phyloP scores from a whole-genome alignment of 2,329 filamentous ascomycete species.

The Penicillium sp. region DNA sequence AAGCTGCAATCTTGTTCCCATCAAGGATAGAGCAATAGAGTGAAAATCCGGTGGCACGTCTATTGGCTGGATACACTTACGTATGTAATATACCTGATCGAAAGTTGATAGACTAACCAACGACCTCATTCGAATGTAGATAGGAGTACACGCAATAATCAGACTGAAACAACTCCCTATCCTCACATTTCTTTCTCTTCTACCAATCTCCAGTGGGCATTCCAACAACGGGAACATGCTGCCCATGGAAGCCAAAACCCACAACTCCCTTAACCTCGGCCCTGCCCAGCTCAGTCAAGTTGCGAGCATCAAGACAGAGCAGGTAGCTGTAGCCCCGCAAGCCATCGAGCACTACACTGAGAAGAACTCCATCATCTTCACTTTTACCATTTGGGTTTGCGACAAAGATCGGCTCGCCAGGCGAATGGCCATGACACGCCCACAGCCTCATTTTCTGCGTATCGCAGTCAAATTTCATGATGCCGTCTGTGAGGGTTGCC shows the following conservation, averaged over 20 bases:
- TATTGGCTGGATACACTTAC: no score
- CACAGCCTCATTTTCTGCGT: constrained; percentile 44
- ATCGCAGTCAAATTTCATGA: constrained; percentile 53
- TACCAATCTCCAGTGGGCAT: constrained; percentile 30
- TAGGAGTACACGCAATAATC: neutral
- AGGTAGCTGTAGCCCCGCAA: constrained; percentile 51
- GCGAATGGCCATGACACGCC: constrained; percentile 50
- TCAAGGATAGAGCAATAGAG: no score
- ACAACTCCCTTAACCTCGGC: constrained; percentile 51
- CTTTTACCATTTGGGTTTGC: constrained; percentile 23
- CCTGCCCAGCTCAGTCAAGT: constrained; percentile 50
- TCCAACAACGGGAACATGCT: constrained; percentile 33
- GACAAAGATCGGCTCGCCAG: constrained; percentile 56
- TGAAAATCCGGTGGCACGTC: no score
- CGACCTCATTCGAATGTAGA: no score
- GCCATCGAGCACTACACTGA: constrained; percentile 56
- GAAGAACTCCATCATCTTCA: constrained; percentile 55
- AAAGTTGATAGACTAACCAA: no score
- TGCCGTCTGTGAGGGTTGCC: constrained; percentile 51
- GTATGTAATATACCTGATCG: no score
- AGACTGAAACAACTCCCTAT: neutral
- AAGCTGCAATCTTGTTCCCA: no score
- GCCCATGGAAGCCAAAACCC: constrained; percentile 56
- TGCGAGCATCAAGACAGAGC: constrained; percentile 51
- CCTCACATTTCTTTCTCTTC: neutral